Evolutionary conservation across 805 yeast species (phyloP), one percentile per base, ranked within the genome.

Genomic region (Candida adriatica): DNA sequence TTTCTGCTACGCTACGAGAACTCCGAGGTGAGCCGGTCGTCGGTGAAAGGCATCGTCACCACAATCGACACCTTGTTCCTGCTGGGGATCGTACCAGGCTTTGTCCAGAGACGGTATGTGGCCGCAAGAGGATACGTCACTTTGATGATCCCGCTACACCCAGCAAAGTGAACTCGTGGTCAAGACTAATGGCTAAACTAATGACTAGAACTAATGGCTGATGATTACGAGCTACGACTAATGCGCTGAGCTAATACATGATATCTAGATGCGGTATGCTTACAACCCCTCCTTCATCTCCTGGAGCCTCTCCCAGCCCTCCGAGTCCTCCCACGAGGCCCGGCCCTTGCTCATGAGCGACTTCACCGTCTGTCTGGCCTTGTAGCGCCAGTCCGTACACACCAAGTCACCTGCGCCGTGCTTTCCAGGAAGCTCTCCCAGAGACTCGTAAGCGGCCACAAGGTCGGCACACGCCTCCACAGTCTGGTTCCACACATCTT

Each of bases 371-470:
- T 82, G 68, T 40, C 78, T 69, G 2, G 94, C 78, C 53, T 86
- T 86, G 59, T 79, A 83, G 50, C 75, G 81, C 96, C 96, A 88
- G 51, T 87, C 95, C 49, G 79, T 75, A 55, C 96, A 87, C 8
- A 88, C 94, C n/a, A 79, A 43, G 52, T 82, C 85, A 14, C 79
- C 94, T 2, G 85, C 87, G 16, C 80, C 81, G 48, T 78, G 70
- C 46, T 74, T 79, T 6, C 94, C 94, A 8, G 83, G 81, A 44
- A 74, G 56, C 36, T 81, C 92, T n/a, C 97, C 97, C 19, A 84
- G 66, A 4, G 83, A 78, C 49, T 79, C 87, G 53, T 87, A 90
- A 1, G 95, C 90, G 24, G 92, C 82, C 3, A 82, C 77, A 34
- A 90, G 64, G 39, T 87, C 95, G 20, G 62, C 56, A 51, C 95